Percentiles rank a stretch among this genome's conserved stretches.
Conservation (phyloP, 2,329 filamentous ascomycete genomes). For the Chrysoporthe deuterocubensis region DNA sequence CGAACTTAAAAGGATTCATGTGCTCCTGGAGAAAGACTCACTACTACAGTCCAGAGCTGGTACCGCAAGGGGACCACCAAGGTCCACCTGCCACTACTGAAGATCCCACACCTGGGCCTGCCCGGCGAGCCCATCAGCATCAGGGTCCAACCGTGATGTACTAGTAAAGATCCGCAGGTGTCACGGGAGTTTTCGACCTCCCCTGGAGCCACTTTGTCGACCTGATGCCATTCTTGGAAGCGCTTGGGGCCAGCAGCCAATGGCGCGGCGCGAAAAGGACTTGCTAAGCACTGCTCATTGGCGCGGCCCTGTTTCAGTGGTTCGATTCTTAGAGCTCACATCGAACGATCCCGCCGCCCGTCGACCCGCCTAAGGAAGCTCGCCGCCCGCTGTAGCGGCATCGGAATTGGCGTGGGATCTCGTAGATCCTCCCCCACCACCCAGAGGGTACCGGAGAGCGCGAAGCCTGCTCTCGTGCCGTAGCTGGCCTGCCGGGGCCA, state of each 20-base stretch:
- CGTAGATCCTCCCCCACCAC: conserved; percentile 14
- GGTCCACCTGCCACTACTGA: background rate
- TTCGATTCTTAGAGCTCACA: conserved; percentile 14
- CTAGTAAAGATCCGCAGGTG: background rate
- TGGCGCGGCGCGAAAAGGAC: background rate
- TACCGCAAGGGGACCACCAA: background rate
- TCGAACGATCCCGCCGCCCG: conserved; percentile 24
- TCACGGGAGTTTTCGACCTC: conserved; percentile 6
- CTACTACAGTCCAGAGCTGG: background rate
- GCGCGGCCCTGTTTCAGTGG: conserved; percentile 4
- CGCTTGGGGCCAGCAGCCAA: conserved; percentile 12
- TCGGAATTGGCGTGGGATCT: background rate
- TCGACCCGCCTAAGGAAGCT: conserved; percentile 16
- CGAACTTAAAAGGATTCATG: conserved; percentile 1
- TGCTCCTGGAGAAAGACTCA: background rate
- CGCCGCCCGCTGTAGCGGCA: conserved; percentile 18
- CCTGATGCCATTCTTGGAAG: conserved; percentile 11
- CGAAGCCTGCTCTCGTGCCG: conserved; percentile 1
- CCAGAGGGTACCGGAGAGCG: conserved; percentile 1
- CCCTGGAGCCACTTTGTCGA: conserved; percentile 6
- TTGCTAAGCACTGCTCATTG: conserved; percentile 13
- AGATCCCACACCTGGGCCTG: no score
- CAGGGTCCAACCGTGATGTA: conserved; percentile 3
- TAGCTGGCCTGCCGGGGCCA: conserved; percentile 1
- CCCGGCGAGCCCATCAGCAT: no score